A percentile compares a stretch with the other conserved stretches of the same genome.
Evolutionary conservation across 768 basidiomycete species (phyloP).

Genomic region (Mycena crocata): DNA sequence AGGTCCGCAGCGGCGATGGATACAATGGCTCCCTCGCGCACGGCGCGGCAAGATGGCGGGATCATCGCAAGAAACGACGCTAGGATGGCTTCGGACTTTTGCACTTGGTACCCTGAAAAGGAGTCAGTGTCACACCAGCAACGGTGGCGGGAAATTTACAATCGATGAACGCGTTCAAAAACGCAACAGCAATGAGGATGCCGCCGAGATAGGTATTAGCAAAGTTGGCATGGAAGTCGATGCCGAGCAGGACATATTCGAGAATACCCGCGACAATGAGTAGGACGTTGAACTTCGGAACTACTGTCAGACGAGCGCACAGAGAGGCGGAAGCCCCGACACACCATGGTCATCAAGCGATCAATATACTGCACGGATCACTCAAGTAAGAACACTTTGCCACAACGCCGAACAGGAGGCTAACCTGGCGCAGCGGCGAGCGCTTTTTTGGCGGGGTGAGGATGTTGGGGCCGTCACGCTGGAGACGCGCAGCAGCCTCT

Average conservation of each 20-base stretch:
- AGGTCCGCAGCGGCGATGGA: constrained; percentile 70
- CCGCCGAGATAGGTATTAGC: constrained; percentile 77
- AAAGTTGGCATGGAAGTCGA: constrained; percentile 72
- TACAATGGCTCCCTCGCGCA: constrained; percentile 66
- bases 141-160: constrained; percentile 46
- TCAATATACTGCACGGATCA: constrained; percentile 65
- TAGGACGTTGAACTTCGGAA: constrained; percentile 66
- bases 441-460: constrained; percentile 77
- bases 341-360: constrained; percentile 63
- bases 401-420: constrained; percentile 31
- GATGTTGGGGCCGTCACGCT: constrained; percentile 68
- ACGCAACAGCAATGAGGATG: constrained; percentile 74
- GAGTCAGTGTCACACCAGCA: background rate
- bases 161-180: constrained; percentile 77
- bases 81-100: constrained; percentile 79
- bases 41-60: constrained; percentile 72
- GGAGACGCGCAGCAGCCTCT: constrained; percentile 66
- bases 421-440: constrained; percentile 71
- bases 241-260: constrained; percentile 73
- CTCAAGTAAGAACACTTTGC: constrained; percentile 8
- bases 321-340: constrained; percentile 38
- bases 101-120: constrained; percentile 63
- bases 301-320: constrained; percentile 37
- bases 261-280: constrained; percentile 74
- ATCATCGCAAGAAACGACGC: constrained; percentile 82